Base-by-base conservation (phyloP, 1,139 yeast genomes). In the Zygoascus hellenicus region DNA sequence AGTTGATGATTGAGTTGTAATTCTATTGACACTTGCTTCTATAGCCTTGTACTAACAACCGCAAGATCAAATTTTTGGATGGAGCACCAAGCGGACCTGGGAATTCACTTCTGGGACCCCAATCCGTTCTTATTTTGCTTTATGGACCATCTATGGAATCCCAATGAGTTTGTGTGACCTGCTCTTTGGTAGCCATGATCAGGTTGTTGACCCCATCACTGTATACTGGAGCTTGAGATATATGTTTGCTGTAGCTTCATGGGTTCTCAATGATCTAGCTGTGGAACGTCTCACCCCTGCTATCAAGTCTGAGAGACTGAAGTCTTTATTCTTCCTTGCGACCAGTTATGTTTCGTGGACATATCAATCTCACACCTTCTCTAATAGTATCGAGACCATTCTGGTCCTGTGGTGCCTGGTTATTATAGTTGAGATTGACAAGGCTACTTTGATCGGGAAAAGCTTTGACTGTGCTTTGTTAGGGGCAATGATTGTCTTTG, bases 321-420 rank as follows among this genome's bases (percentile, higher is more conserved):
- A 83, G 59, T 78, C 84, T 0, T 63, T 80, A 16, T 75, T 83
- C 46, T 81, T 87, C 57, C 74, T 80, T 14, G 80, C 80, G 63
- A 81, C 95, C 0, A 85, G 95, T 1, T 92, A 85, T 60, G 74
- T 89, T 10, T 82, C 95, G 0, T 73, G 87, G 69, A 79, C 83
- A 0, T 83, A 81, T 58, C 97, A 92, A 61, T 74, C 87, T 1
- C 97, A 90, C 61, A 81, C 95, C 1, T 87, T 94, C 59, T 86
- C 96, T 32, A 94, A 94, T 62, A 78, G 90, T 28, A 63, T 87
- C 3, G 99, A 94, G 58, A 87, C 97, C 0, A 68, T 80, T 16
- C 53, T 89, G 31, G 68, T 92, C 16, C 59, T 89, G 35, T 56
- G 79, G 51, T 71, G 78, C 9, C 64, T 89, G 9, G 75, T 75